phyloP scores from a whole-genome alignment of 345 rosid species.

The Noccaea caerulescens region DNA sequence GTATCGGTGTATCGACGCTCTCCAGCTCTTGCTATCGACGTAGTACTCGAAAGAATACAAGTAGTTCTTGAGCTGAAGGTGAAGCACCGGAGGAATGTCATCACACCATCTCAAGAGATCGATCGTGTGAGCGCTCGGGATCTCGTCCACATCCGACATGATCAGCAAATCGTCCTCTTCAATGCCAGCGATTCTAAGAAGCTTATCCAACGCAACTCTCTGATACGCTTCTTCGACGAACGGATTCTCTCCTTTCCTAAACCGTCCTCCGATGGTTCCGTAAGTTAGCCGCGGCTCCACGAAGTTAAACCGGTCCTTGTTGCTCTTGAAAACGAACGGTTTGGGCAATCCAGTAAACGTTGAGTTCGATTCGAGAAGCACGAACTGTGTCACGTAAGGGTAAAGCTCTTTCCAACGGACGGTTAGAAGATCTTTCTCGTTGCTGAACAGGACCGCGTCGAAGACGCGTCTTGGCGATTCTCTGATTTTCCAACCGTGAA shows the following conservation, averaged over 20 bases:
- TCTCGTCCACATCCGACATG: constrained; percentile 97
- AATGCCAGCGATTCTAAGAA: constrained; percentile 76
- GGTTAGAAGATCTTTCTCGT: constrained; percentile 69
- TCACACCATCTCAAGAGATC: constrained; percentile 94
- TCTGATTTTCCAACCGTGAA: constrained; percentile 87
- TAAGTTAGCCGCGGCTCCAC: constrained; percentile 77
- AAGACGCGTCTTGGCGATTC: constrained; percentile 77
- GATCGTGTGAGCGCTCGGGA: constrained; percentile 91
- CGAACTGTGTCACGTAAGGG: constrained; percentile 81
- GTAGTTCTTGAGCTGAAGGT: constrained; percentile 81
- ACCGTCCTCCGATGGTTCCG: constrained; percentile 79
- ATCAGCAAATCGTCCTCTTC: constrained; percentile 92
- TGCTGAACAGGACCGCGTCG: constrained; percentile 85
- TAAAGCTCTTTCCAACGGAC: constrained; percentile 89
- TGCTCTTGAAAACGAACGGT: constrained; percentile 59
- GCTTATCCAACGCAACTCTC: constrained; percentile 75
- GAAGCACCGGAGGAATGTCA: constrained; percentile 72
- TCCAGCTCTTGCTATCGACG: constrained; percentile 82
- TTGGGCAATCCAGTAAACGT: constrained; percentile 79
- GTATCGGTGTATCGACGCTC: constrained; percentile 82
- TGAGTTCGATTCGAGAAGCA: constrained; percentile 87
- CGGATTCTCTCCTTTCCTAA: constrained; percentile 83
- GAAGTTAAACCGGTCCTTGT: constrained; percentile 61
- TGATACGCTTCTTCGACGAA: constrained; percentile 92
- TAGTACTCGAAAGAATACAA: constrained; percentile 81